Base-by-base conservation (phyloP, 1,284 basidiomycete genomes). In the Malassezia restricta region DNA sequence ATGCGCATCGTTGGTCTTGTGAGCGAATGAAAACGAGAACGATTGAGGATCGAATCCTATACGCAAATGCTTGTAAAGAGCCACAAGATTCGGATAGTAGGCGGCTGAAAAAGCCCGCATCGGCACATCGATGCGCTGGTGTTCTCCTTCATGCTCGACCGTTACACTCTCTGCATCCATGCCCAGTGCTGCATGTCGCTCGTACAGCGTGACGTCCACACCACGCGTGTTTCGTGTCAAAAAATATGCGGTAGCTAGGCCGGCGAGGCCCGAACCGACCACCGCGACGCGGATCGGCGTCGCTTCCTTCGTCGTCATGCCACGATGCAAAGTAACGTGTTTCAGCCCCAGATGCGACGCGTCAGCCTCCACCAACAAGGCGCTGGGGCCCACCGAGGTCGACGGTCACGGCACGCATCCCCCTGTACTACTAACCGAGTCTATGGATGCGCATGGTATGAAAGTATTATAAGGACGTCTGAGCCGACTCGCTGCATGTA, bases 161-260 rank as follows among this genome's bases (percentile, higher is more conserved):
- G 58, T 50, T 39, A 72, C 65, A 49, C 65, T 67, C 15, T 66
- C 58, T 14, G 59, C 57, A 49, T 72, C 69, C 63, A 72, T 63
- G 14, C 69, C 69, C 2, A 72, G 56, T 15, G 47, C 54, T 8
- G 43, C 15, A n/a, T 61, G 58, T 1, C 63, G 49, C 51, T 72
- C 69, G 39, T 71, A 67, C 33, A 72, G 50, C 30, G 64, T 51
- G 9, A 65, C 57, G 24, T 65, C 57, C 15, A 67, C 50, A 24
- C 4, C 20, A 24, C 20, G 20, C 11, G 24, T 46, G 29, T 51
- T 45, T 5, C 29, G 39, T 14, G 42, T 38, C 5, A 92, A 79
- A 82, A 87, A 90, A 74, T 87, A 90, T 1, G 89, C 86, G 8
- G 88, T 85, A 9, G 85, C 83, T 8, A 81, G 82, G 3, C 89